Percentiles rank a stretch among this genome's conserved stretches.
Evolutionary conservation across 768 basidiomycete species (phyloP).

Genomic region (Termitomyces titanicus): DNA sequence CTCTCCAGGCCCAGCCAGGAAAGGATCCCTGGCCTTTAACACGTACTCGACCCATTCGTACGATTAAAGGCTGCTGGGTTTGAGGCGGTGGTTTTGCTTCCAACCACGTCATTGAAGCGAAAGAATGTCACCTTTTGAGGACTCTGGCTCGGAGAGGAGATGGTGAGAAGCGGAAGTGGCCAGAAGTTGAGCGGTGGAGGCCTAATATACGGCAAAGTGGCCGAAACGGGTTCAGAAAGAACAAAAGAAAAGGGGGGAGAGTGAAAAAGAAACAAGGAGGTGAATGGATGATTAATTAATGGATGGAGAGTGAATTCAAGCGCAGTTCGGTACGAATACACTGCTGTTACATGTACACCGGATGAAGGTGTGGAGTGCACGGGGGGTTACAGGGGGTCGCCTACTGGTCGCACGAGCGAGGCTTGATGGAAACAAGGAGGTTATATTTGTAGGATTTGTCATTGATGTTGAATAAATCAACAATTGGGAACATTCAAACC

Average conservation of each 20-base stretch:
- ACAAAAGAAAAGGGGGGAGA: neutral
- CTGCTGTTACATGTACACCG: constrained; percentile 13
- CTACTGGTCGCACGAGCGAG: constrained; percentile 5
- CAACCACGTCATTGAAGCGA: neutral
- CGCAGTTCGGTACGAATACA: neutral
- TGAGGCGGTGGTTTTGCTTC: neutral
- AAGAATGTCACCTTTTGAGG: neutral
- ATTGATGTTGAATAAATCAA: no score
- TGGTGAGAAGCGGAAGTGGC: neutral
- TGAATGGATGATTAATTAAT: neutral
- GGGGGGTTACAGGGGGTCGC: constrained; percentile 8
- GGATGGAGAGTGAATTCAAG: neutral
- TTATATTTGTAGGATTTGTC: constrained; percentile 7
- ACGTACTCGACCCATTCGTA: constrained; percentile 14
- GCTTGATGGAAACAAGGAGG: constrained; percentile 8
- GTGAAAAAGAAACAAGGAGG: neutral
- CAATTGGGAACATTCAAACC: constrained; percentile 8
- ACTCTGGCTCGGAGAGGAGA: neutral
- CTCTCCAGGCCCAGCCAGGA: constrained; percentile 17
- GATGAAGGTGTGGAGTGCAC: constrained; percentile 4
- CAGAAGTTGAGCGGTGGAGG: neutral
- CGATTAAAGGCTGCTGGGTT: constrained; percentile 2
- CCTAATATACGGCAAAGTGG: constrained; percentile 1
- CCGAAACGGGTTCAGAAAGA: neutral
- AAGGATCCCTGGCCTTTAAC: constrained; percentile 14